A percentile compares a stretch with the other conserved stretches of the same genome.
These are phyloP conservation scores for Tolypocladium guangdongense DNA, from an alignment of 2,329 filamentous ascomycete species.

Conservation along the genomic window DNA sequence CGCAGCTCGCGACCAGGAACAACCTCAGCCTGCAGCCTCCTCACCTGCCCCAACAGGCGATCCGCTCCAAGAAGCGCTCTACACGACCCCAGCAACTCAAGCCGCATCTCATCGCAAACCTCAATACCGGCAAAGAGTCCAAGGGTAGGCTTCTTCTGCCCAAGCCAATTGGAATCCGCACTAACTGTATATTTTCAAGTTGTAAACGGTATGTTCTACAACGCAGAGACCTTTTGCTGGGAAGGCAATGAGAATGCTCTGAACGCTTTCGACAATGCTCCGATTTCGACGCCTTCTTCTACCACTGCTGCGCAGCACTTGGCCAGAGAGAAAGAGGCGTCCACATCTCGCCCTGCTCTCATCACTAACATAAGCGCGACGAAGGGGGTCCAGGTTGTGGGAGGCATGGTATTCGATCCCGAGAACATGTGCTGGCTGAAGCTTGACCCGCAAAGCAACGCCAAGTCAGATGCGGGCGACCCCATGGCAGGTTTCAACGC, in stretches of 20 bases:
- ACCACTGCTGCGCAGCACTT: conserved; percentile 25
- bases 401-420: conserved; percentile 98
- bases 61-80: conserved; percentile 45
- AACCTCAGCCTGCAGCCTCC: conserved; percentile 32
- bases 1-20: conserved; percentile 39
- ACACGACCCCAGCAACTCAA: conserved; percentile 56
- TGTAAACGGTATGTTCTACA: conserved; percentile 94
- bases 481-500: conserved; percentile 56
- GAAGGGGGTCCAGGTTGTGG: conserved; percentile 84
- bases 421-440: conserved; percentile 98
- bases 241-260: conserved; percentile 91
- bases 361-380: conserved; percentile 82
- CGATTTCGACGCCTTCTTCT: conserved; percentile 43
- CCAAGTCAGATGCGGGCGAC: conserved; percentile 40
- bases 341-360: conserved; percentile 60
- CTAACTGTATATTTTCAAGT: conserved; percentile 37
- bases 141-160: conserved; percentile 53
- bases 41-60: conserved; percentile 26
- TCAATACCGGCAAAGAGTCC: conserved; percentile 61
- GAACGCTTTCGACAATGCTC: conserved; percentile 60
- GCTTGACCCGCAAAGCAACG: conserved; percentile 40
- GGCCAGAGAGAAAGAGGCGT: conserved; percentile 44
- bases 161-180: background rate
- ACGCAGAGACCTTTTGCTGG: conserved; percentile 77
- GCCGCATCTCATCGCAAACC: conserved; percentile 80